Evolutionary conservation across 495 filamentous ascomycete genomes (phyloP).

Genomic region (Penicillium tannophilum): DNA sequence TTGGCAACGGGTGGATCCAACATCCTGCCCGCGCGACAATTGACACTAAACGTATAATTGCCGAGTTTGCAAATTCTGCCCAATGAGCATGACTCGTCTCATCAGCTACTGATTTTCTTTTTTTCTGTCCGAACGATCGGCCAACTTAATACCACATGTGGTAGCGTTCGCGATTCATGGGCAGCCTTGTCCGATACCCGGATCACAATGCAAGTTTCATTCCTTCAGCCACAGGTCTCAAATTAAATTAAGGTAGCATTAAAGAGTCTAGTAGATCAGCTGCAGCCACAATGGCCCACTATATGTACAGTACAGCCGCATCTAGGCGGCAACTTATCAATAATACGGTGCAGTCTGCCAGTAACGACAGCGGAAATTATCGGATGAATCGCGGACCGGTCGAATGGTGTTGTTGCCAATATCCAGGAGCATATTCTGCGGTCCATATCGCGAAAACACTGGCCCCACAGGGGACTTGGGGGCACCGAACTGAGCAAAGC

Average conservation of each 20-base stretch:
- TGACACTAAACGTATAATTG: too few relatives aligned
- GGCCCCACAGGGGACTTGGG: constrained; percentile 46
- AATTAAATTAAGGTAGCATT: constrained; percentile 1
- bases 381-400: constrained; percentile 43
- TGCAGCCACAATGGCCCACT: not conserved
- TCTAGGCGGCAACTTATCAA: not conserved
- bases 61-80: too few relatives aligned
- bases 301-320: not conserved
- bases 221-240: not conserved
- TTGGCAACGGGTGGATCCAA: too few relatives aligned
- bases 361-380: constrained; percentile 46
- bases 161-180: not conserved
- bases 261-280: not conserved
- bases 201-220: not conserved
- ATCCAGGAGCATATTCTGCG: constrained; percentile 38
- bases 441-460: constrained; percentile 44
- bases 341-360: constrained; percentile 33
- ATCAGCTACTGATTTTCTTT: too few relatives aligned
- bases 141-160: too few relatives aligned
- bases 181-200: not conserved
- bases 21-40: too few relatives aligned
- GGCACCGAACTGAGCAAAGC: constrained; percentile 52
- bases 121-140: too few relatives aligned
- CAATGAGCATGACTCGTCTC: too few relatives aligned
- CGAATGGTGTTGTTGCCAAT: constrained; percentile 45